phyloP scores from a whole-genome alignment of 1,284 basidiomycete genomes.

The Heimioporus punctisporus region DNA sequence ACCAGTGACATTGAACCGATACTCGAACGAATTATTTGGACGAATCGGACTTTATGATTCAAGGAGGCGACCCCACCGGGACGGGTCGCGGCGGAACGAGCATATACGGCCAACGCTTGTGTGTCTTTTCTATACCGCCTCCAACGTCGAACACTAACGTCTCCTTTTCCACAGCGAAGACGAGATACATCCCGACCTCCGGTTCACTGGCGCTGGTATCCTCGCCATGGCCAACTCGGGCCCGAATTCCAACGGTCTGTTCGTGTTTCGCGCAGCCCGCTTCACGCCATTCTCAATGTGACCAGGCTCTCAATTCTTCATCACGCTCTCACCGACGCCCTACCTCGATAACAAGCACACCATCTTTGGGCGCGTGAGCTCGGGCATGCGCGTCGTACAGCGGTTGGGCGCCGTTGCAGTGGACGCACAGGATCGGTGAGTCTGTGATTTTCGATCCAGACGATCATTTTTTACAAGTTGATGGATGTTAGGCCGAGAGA shows the following conservation, averaged over 20 bases:
- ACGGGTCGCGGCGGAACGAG: conserved; percentile 93
- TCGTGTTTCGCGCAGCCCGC: too few relatives aligned
- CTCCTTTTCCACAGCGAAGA: conserved; percentile 59
- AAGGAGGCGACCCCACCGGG: conserved; percentile 94
- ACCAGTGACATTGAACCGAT: too few relatives aligned
- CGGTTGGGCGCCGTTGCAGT: conserved; percentile 79
- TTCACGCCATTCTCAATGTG: too few relatives aligned
- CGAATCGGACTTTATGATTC: conserved; percentile 99
- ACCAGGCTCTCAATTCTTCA: conserved; percentile 93
- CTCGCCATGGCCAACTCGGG: conserved; percentile 97
- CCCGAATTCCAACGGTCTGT: conserved; percentile 88
- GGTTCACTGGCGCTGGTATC: conserved; percentile 96
- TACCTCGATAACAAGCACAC: conserved; percentile 95
- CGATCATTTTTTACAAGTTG: too few relatives aligned
- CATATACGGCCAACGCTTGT: conserved; percentile 93
- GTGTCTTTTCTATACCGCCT: conserved; percentile 27
- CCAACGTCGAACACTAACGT: too few relatives aligned
- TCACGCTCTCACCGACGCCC: conserved; percentile 89
- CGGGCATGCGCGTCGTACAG: conserved; percentile 88
- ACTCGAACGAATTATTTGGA: too few relatives aligned
- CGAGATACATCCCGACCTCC: conserved; percentile 84
- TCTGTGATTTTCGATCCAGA: conserved; percentile 4
- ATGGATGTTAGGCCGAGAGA: conserved; percentile 63
- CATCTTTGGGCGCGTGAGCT: conserved; percentile 87
- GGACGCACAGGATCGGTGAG: conserved; percentile 78